Percentiles rank a stretch among this genome's conserved stretches.
Conservation (phyloP, 306 rosid genomes). For the Cucumis sativus region Cucumber_9930_V3 NC_026660.2:4110001-4110500, state of each 20-base stretch:
- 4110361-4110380: slow-evolving; percentile 42
- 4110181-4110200: neutral
- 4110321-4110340: slow-evolving; percentile 53
- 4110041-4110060: no score
- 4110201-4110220: neutral
- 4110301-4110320: slow-evolving; percentile 56
- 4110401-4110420: neutral
- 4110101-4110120: no score
- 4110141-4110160: no score
- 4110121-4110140: no score
- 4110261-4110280: slow-evolving; percentile 48
- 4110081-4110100: no score
- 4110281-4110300: slow-evolving; percentile 55
- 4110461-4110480: neutral
- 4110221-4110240: neutral
- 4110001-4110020: no score
- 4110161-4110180: neutral
- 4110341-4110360: slow-evolving; percentile 46
- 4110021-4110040: no score
- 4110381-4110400: neutral
- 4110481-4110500: neutral
- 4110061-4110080: no score
- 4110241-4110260: neutral
- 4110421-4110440: neutral
- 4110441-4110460: neutral